Evolutionary conservation across 192 early-diverging fungal genomes (phyloP), one percentile per base, ranked within the genome.

Genomic region (Gaertneriomyces semiglobifer): DNA sequence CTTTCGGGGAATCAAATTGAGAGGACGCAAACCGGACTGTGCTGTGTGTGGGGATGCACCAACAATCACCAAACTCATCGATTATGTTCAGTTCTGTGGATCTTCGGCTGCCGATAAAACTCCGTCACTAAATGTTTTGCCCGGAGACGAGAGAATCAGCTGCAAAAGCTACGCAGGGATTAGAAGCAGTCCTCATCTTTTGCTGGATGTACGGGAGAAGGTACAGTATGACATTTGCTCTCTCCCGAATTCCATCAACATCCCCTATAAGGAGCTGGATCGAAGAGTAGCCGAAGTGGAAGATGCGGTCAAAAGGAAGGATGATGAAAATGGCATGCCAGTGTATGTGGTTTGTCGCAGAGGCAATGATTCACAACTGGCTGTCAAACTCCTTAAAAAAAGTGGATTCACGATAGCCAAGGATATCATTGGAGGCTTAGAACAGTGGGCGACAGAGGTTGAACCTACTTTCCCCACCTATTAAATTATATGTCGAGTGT

Each of bases 51-150:
- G 94, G 6, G 86, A 94, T 20, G 53, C 81, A 0, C 93, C 96
- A 5, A 89, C 86, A 0, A 85, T 97, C 25, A 90, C 79, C 0
- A 68, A 86, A 65, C 77, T 95, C 14, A 88, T 89, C n/a, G 93
- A 98, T 64, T 98, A 98, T 77, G 89, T 88, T 16, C 85, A 88
- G 16, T 96, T 96, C 58, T 98, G 96, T 77, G 90, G 91, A 14
- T 69, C 85, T 6, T 82, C 78, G n/a, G 84, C 90, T 3, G 81
- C 79, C 38, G 92, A 95, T 74, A 89, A 91, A 20, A 52, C 50
- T n/a, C 50, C 50, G 20, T n/a, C 50, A 3, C 50, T 18, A 20
- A 52, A 4, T n/a, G n/a, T 52, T 6, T 20, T 52, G 6, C 50
- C 50, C n/a, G 50, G 20, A n/a, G 50, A 52, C 0, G 50, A 52